Evolutionary conservation across 1,284 basidiomycete species (phyloP).

Genomic region (Leucocoprinus gongylophorus): DNA sequence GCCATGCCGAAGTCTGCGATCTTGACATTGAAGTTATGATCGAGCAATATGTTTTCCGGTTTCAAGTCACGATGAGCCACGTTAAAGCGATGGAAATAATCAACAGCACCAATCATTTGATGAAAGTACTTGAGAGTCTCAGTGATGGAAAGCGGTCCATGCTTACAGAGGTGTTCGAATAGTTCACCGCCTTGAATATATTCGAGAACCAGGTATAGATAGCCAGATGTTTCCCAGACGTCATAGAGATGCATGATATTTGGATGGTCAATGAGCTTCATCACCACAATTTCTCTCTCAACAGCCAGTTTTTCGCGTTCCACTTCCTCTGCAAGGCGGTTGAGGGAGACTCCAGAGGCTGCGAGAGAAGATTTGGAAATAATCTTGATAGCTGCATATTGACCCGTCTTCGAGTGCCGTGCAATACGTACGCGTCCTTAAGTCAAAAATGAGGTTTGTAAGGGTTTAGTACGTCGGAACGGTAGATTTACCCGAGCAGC

Average conservation of each 20-base stretch:
- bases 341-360: constrained; percentile 64
- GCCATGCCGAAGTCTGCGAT: constrained; percentile 99
- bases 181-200: constrained; percentile 97
- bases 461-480: neutral
- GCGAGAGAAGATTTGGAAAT: constrained; percentile 75
- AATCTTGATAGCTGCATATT: constrained; percentile 96
- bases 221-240: constrained; percentile 92
- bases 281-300: constrained; percentile 97
- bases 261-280: constrained; percentile 98
- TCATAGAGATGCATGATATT: constrained; percentile 94
- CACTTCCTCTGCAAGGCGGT: constrained; percentile 59
- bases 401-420: constrained; percentile 79
- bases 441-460: constrained; percentile 7
- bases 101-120: constrained; percentile 91
- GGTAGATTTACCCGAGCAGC: constrained; percentile 63
- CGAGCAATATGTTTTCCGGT: constrained; percentile 91
- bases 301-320: constrained; percentile 72
- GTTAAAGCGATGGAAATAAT: constrained; percentile 96
- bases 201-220: constrained; percentile 92
- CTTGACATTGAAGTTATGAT: constrained; percentile 85
- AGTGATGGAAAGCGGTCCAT: constrained; percentile 68
- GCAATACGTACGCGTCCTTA: constrained; percentile 90
- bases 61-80: constrained; percentile 98
- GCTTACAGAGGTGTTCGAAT: constrained; percentile 89
- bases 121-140: constrained; percentile 96